Conservation (phyloP, 2,329 filamentous ascomycete species). For the Thielaviopsis euricoi region DNA sequence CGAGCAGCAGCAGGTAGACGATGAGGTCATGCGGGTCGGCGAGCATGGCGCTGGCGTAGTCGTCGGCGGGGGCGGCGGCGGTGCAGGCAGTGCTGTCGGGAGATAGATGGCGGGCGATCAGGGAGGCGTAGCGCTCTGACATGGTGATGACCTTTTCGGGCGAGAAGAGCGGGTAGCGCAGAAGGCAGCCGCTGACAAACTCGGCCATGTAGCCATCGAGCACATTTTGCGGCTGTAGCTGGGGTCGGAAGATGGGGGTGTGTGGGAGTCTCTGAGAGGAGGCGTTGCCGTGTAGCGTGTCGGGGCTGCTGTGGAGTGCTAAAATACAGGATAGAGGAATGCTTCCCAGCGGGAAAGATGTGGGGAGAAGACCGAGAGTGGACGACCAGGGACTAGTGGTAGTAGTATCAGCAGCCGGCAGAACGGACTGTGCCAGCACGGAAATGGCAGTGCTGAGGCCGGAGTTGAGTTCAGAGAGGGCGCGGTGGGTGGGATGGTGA, state of each 20-base stretch:
- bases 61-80: background rate
- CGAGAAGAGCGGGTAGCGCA: conserved; percentile 3
- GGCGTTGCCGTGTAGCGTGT: too few relatives aligned
- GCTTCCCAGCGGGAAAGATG: conserved; percentile 3
- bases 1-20: background rate
- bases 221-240: background rate
- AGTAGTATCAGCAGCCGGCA: too few relatives aligned
- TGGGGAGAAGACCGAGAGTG: background rate
- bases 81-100: background rate
- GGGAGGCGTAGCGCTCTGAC: background rate
- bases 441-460: background rate
- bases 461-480: background rate
- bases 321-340: background rate
- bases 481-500: background rate
- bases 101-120: background rate
- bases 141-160: conserved; percentile 1
- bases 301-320: too few relatives aligned
- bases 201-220: conserved; percentile 5
- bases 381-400: background rate
- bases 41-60: background rate
- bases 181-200: background rate
- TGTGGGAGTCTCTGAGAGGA: background rate
- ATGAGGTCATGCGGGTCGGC: conserved; percentile 1
- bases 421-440: too few relatives aligned
- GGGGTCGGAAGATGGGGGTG: too few relatives aligned